Evolutionary conservation across 768 basidiomycete species (phyloP), one percentile per base, ranked within the genome.

Genomic region (Lactarius sanguifluus): DNA sequence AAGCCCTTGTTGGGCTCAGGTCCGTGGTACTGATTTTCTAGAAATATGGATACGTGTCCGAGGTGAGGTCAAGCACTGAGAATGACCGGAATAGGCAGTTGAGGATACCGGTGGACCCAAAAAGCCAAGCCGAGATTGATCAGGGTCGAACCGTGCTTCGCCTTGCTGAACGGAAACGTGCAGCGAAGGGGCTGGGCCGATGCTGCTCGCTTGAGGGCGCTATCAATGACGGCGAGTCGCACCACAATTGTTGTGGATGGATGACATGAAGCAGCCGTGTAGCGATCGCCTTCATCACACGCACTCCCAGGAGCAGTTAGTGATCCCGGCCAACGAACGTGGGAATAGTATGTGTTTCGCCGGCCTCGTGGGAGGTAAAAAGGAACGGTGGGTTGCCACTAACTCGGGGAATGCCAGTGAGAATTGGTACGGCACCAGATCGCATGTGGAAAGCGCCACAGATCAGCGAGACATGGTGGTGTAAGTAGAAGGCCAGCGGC

Each of bases 81-180:
- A 36, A 54, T 16, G 40, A 62, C 65, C 28, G 57, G 59, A 69
- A 38, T 30, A 67, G 23, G 58, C 60, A 66, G 55, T 30, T 61
- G 18, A 8, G 38, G 32, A 59, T 32, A 13, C 45, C 54, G 3
- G 56, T n/a, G 57, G 62, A 28, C 23, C 28, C 30, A 5, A 69
- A 30, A 16, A 61, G 59, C 12, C 9, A 55, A 15, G 43, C 47
- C 61, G 61, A 69, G 18, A 32, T 63, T 67, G 52, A 63, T 59
- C 30, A 67, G 32, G 38, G 65, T 43, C 18, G 36, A 61, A 28
- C 59, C 68, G 25, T 57, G 61, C 43, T 34, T 69, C 12, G 68
- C 65, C 50, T 62, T 52, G 55, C 12, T 38, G 10, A 13, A 38
- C 36, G 5, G 36, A 38, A 38, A 38, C 10, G 36, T 38, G 45